phyloP scores from a whole-genome alignment of 2,329 filamentous ascomycete species.

The Blumeriella jaapii region DNA sequence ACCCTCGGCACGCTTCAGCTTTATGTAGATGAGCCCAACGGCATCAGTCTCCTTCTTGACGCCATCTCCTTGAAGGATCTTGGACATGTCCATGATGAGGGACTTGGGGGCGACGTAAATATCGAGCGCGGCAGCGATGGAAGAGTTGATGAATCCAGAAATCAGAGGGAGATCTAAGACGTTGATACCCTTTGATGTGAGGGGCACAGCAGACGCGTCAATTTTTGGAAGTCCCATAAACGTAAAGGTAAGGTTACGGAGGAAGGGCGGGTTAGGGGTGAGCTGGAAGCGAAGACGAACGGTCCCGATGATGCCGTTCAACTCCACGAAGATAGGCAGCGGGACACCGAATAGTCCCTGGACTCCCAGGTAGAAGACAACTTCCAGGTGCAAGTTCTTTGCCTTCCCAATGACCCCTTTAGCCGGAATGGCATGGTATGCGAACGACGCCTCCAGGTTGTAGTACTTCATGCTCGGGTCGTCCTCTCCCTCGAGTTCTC shows the following conservation, averaged over 20 bases:
- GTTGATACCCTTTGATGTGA: constrained; percentile 15
- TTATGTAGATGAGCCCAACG: constrained; percentile 15
- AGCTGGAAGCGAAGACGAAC: constrained; percentile 14
- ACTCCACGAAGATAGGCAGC: constrained; percentile 14
- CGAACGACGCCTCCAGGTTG: constrained; percentile 15
- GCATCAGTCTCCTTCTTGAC: constrained; percentile 16
- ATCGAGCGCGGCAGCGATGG: constrained; percentile 14
- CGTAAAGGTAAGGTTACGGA: constrained; percentile 16
- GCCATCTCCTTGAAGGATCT: constrained; percentile 14
- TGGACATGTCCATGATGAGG: constrained; percentile 17
- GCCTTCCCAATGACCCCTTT: constrained; percentile 17
- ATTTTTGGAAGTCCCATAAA: constrained; percentile 18
- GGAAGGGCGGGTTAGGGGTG: constrained; percentile 13
- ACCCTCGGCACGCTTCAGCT: constrained; percentile 13
- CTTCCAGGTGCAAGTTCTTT: constrained; percentile 18
- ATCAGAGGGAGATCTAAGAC: constrained; percentile 13
- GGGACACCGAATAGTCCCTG: constrained; percentile 14
- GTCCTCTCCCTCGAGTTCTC: constrained; percentile 14
- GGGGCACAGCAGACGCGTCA: constrained; percentile 13
- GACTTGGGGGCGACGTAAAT: constrained; percentile 17
- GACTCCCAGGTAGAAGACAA: constrained; percentile 15
- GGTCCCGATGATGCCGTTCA: constrained; percentile 16
- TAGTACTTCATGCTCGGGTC: constrained; percentile 13
- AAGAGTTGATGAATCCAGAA: constrained; percentile 15
- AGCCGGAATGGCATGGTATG: constrained; percentile 15